Evolutionary conservation across 768 basidiomycete species (phyloP), one percentile per base, ranked within the genome.

Genomic region (Tricholoma matsutake): DNA sequence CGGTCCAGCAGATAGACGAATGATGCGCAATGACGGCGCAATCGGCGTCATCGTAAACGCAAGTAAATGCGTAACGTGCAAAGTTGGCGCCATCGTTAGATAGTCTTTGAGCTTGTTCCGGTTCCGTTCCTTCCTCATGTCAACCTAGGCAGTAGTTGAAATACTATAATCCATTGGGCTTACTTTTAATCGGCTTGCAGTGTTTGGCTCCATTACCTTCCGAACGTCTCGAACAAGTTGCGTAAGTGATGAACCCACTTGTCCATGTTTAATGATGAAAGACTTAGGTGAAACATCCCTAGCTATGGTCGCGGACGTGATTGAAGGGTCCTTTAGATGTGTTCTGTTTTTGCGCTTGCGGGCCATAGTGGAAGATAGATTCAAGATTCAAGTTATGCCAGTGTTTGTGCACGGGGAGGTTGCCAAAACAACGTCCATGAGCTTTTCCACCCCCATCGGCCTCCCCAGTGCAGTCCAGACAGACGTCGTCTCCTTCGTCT

Each of bases 181-280:
- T 63, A 96, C 96, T 76, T 79, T 87, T n/a, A 99, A 82, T 54
- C 97, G 83, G 63, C 88, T 89, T 18, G 96, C 97, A 13, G 97
- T 99, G 69, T 98, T 94, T 61, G 97, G 97, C 72, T 99, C 97
- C 92, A 99, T 93, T 62, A 97, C 92, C 74, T 92, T 92, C 69
- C 97, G 82, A 69, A 97, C 78, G 76, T 99, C 96, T 59, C 92
- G 84, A 18, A 98, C 96, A 37, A 99, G 88, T 69, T 95, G 92
- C 4, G 87, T 76, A 59, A 98, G 78, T 7, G 93, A 94, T 54
- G 83, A 80, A 18, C 97, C 96, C 31, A 98, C 95, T 60, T 88
- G 86, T 41, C 97, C 97, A 76, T 96, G 93, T 73, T 96, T 96
- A 71, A 99, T 92, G 61, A 99, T 91, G 69, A 99, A 98, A 0